Base-by-base conservation (phyloP, 306 rosid genomes). In the Trifolium fragiferum region DNA sequence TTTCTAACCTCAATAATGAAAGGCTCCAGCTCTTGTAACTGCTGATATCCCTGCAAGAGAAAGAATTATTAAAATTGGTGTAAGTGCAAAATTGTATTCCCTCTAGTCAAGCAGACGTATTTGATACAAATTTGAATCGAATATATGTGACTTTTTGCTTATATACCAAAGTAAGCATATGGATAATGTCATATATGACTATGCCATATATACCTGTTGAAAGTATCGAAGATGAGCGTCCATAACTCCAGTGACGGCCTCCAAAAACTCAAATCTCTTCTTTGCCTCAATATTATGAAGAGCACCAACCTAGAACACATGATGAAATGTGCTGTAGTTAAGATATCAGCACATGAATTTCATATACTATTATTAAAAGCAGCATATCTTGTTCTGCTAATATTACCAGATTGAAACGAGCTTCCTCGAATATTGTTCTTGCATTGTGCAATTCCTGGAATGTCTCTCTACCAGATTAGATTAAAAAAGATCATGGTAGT, bases 401-500 rank as follows among this genome's bases (percentile, higher is more conserved):
- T 59, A 57, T 86, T 91, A 89, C 94, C 94, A 91, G 88, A 83
- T 84, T 91, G 76, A 91, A 89, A 77, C 95, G 97, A 71, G 95
- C 88, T 82, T 87, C 89, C 67, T 89, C 97, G 66, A 86, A 91
- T n/a, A 82, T 63, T 64, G 63, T 68, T 78, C 97, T 87, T 76
- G 97, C 89, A 80, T 76, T 82, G 72, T 81, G 82, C 78, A 89
- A 41, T 78, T 89, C 97, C 97, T 91, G 97, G 86, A 91, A 91
- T 83, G 78, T 76, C 88, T 84, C 92, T 81, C 89, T 86, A 84
- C 76, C 88, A 87, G 76, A 80, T 87, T 91, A 89, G 95, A 81
- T 80, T 81, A 74, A 72, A 68, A 84, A 75, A 75, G 77, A 82
- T 76, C 82, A 81, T 81, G 84, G 86, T 50, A 72, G 80, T 73